phyloP scores from a whole-genome alignment of 2,329 filamentous ascomycete genomes.

The Fusarium coffeatum region DNA sequence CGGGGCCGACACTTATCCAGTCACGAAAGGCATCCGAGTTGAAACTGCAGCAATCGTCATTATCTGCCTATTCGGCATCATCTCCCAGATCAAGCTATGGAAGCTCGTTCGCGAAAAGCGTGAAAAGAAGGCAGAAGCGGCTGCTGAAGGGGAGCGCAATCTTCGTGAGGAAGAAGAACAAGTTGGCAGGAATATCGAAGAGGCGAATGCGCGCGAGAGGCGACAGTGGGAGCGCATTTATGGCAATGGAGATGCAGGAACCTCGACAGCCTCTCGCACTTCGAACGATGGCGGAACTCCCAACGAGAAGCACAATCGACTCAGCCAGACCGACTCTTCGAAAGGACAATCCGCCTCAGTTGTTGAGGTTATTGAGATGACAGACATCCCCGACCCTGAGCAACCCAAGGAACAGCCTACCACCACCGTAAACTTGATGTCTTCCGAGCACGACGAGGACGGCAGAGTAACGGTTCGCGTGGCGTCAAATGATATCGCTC shows the following conservation, averaged over 20 bases:
- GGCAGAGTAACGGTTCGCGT: constrained; percentile 66
- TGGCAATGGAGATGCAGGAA: constrained; percentile 65
- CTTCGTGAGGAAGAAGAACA: constrained; percentile 75
- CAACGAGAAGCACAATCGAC: constrained; percentile 58
- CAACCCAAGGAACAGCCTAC: constrained; percentile 43
- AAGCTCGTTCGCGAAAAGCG: constrained; percentile 76
- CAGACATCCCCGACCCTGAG: constrained; percentile 57
- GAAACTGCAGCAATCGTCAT: constrained; percentile 84
- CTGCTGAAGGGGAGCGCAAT: constrained; percentile 63
- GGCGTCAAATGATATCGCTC: constrained; percentile 59
- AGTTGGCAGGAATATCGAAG: constrained; percentile 74
- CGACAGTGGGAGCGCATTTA: constrained; percentile 82
- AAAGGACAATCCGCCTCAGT: constrained; percentile 52
- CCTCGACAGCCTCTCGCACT: constrained; percentile 55
- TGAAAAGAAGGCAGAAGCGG: constrained; percentile 62
- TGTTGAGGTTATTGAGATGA: constrained; percentile 66
- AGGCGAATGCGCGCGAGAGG: constrained; percentile 70
- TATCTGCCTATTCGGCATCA: constrained; percentile 77
- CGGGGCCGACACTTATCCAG: constrained; percentile 79
- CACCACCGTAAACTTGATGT: constrained; percentile 53
- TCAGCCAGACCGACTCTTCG: constrained; percentile 52
- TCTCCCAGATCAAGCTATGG: constrained; percentile 90
- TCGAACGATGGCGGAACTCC: constrained; percentile 64
- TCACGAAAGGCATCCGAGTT: constrained; percentile 87
- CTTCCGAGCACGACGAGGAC: constrained; percentile 55